Percentiles rank a stretch among this genome's conserved stretches.
Evolutionary conservation across 768 basidiomycete species (phyloP).

Genomic region (Myochromella boudieri): DNA sequence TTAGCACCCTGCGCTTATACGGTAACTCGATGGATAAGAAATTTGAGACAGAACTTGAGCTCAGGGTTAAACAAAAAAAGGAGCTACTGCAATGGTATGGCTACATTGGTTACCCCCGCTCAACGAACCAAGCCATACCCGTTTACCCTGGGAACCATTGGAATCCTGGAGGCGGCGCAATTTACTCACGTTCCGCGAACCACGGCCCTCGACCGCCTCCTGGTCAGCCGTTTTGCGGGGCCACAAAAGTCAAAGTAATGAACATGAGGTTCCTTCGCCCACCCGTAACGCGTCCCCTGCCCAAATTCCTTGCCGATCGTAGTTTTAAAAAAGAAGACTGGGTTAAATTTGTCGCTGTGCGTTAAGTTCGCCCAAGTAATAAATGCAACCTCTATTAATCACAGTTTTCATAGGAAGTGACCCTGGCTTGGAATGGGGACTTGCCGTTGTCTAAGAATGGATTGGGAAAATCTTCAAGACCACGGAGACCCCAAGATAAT

Average conservation of each 20-base stretch:
- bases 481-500: slow-evolving; percentile 21
- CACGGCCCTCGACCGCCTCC: no score
- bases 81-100: not conserved
- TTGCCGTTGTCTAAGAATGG: no score
- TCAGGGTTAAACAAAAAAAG: not conserved
- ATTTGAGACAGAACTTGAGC: slow-evolving; percentile 15
- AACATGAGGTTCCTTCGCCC: slow-evolving; percentile 19
- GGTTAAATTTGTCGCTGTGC: slow-evolving; percentile 18
- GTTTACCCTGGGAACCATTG: no score
- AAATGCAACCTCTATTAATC: no score
- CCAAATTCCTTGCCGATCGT: slow-evolving; percentile 9
- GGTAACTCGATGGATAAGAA: slow-evolving; percentile 37
- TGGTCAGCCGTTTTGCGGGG: no score
- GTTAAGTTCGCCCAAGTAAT: no score
- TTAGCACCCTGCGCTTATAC: slow-evolving; percentile 53
- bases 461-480: not conserved
- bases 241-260: slow-evolving; percentile 13
- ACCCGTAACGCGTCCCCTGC: slow-evolving; percentile 8
- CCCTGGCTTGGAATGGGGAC: no score
- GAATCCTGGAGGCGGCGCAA: no score
- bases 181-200: no score
- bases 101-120: not conserved
- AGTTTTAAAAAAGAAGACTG: slow-evolving; percentile 15
- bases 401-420: no score
- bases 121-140: not conserved